Base-by-base conservation (phyloP, 768 basidiomycete genomes). In the Leccinum arenicola region DNA sequence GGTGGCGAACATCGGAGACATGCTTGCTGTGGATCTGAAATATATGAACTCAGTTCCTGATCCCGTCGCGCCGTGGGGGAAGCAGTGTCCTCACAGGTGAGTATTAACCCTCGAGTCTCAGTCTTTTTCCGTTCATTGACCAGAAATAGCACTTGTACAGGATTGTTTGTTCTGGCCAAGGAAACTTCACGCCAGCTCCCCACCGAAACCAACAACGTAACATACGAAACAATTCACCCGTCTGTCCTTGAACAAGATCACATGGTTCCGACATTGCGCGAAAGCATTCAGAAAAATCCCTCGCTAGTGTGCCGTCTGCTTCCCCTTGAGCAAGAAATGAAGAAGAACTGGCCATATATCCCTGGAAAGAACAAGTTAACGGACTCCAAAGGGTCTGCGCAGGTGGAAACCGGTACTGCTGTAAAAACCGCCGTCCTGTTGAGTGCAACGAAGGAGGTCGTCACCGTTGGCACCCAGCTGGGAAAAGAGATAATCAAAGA, bases 51-150 rank as follows among this genome's bases (percentile, higher is more conserved):
- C 77, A 12, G 76, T 86, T 17, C 74, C 79, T 1, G 70, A 78
- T 10, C 86, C 88, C 2, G 78, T 76, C 4, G 78, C 77, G 3
- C 75, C 77, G 12, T 90, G 87, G 86, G 88, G 88, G 11, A 66
- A 75, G 57, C 87, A 85, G 61, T 68, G 69, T 31, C 84, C 86
- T 27, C 88, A 91, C 61, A 72, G 87, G 88, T 88, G 63, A 67
- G 84, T 73, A 21, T 12, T 23, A 4, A 35, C 49, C 7, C 33
- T 6, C 21, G 23, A 7, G 12, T 9, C 35, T 11, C n/a, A 43
- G 9, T 4, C 8, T 43, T 55, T 38, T 55, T 36, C 52, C 10
- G 45, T 31, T 38, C 11, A 45, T 48, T 66, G 36, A 56, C 25
- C 31, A 14, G 21, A 29, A 50, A 55, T 47, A 88, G 86, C 62